A percentile compares a stretch with the other conserved stretches of the same genome.
These are phyloP conservation scores for Hibiscus tridactylites DNA, from an alignment of 345 rosid genomes.

Conservation along the genomic window DNA sequence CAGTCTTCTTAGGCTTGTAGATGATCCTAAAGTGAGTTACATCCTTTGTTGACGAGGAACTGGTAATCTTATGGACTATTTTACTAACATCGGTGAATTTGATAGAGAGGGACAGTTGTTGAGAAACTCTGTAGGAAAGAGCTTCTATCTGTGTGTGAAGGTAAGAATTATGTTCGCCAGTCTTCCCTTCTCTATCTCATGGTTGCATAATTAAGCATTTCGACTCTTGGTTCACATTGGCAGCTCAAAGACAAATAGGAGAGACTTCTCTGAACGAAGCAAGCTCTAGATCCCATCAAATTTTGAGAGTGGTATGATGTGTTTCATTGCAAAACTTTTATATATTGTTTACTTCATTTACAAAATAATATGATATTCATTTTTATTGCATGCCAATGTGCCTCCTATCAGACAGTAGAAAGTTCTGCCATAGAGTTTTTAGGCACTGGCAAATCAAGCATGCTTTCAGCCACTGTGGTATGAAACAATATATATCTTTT, in stretches of 20 bases:
- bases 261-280: neutral
- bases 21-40: constrained; percentile 1
- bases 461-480: neutral
- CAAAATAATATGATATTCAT: neutral
- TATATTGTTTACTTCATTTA: neutral
- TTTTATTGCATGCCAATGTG: neutral
- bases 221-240: neutral
- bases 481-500: neutral
- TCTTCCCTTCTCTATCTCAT: neutral
- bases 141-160: neutral
- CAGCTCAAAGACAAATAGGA: constrained; percentile 1
- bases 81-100: neutral
- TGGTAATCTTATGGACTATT: neutral
- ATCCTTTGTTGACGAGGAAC: neutral
- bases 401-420: neutral
- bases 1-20: neutral
- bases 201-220: neutral
- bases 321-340: neutral
- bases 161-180: neutral
- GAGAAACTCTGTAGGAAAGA: neutral
- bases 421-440: neutral
- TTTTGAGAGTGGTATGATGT: neutral
- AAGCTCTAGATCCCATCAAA: constrained; percentile 3
- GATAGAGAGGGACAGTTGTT: neutral
- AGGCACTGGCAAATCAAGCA: neutral